These are phyloP conservation scores for Scalesia atractyloides DNA, from an alignment of 129 eudicot genomes.

Conservation along the genomic window DNA sequence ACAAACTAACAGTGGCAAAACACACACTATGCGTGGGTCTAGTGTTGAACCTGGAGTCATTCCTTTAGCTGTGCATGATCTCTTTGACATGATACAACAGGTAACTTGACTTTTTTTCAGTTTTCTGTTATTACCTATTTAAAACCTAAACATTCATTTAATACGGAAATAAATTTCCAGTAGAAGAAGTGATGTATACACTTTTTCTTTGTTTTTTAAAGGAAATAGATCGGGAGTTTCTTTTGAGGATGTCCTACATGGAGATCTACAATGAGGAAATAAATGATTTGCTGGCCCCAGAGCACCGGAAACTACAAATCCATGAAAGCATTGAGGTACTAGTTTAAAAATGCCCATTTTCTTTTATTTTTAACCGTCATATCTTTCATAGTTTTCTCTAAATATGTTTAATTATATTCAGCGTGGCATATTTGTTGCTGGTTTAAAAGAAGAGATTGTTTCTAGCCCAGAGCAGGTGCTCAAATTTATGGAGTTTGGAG, in stretches of 20 bases:
- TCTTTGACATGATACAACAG: constrained; percentile 78
- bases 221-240: constrained; percentile 86
- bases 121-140: constrained; percentile 15
- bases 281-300: constrained; percentile 92
- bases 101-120: constrained; percentile 32
- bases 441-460: constrained; percentile 93
- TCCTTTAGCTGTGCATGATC: constrained; percentile 81
- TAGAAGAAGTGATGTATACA: neutral
- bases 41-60: constrained; percentile 85
- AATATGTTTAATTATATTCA: constrained; percentile 25
- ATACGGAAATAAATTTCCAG: constrained; percentile 6
- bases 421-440: constrained; percentile 99
- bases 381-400: neutral
- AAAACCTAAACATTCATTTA: neutral
- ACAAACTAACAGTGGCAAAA: constrained; percentile 96
- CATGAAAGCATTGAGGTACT: constrained; percentile 94
- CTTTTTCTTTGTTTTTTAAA: constrained; percentile 12
- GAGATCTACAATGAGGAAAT: constrained; percentile 98
- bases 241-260: constrained; percentile 95
- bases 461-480: constrained; percentile 87
- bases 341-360: neutral
- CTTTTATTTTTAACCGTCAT: neutral
- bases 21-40: constrained; percentile 97
- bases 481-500: constrained; percentile 89
- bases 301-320: constrained; percentile 83